A percentile compares a stretch with the other conserved stretches of the same genome.
phyloP scores from a whole-genome alignment of 352 stramenopile genomes.

The Plasmopara muralis region DNA sequence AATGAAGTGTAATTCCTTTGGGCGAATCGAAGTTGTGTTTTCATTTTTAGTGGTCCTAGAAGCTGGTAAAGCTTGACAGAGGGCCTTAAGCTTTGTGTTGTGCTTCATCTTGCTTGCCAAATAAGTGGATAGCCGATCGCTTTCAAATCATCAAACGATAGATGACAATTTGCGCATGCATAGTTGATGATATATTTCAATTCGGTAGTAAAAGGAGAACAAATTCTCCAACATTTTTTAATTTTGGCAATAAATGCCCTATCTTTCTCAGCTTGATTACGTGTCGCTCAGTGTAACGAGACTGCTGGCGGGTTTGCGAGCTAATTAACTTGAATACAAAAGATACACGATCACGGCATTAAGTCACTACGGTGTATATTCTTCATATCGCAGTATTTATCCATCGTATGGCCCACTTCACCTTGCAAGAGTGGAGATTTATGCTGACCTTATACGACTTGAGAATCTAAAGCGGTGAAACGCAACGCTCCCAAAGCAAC shows the following conservation, averaged over 20 bases:
- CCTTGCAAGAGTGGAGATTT: constrained; percentile 78
- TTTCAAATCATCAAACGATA: constrained; percentile 5
- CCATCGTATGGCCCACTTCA: constrained; percentile 76
- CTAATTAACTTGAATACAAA: constrained; percentile 78
- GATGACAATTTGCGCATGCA: constrained; percentile 38
- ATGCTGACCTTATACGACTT: constrained; percentile 67
- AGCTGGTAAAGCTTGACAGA: constrained; percentile 18
- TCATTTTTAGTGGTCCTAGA: constrained; percentile 16
- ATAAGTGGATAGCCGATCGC: not conserved
- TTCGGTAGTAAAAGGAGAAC: constrained; percentile 17
- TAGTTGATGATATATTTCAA: constrained; percentile 34
- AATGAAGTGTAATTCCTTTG: constrained; percentile 15
- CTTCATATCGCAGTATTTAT: constrained; percentile 70
- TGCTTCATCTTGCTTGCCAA: not conserved
- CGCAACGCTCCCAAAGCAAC: constrained; percentile 83
- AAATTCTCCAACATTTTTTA: constrained; percentile 33
- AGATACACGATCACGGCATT: constrained; percentile 81
- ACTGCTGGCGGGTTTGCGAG: constrained; percentile 25
- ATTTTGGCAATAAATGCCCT: constrained; percentile 40
- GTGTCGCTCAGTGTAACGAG: constrained; percentile 11
- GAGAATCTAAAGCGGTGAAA: constrained; percentile 51
- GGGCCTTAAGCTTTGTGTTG: not conserved
- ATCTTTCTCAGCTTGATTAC: constrained; percentile 1
- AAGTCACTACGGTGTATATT: constrained; percentile 59
- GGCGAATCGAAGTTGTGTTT: not conserved